Conservation (phyloP, 2,329 filamentous ascomycete genomes). For the Knufia fluminis region DNA sequence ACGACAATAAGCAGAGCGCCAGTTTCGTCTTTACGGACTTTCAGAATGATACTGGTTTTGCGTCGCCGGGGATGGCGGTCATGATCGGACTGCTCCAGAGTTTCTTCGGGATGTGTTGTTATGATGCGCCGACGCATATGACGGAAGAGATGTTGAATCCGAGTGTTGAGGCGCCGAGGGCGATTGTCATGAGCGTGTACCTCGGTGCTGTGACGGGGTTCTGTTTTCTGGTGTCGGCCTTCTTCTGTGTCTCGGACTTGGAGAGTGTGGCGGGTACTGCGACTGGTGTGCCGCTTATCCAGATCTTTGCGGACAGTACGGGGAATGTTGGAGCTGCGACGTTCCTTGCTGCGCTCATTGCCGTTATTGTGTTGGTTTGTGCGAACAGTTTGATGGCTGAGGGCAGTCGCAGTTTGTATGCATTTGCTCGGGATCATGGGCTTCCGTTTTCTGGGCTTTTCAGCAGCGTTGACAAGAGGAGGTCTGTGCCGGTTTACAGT, state of each 20-base stretch:
- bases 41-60: constrained; percentile 45
- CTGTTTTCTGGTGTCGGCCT: constrained; percentile 40
- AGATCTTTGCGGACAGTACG: constrained; percentile 45
- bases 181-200: constrained; percentile 38
- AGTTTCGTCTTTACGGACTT: constrained; percentile 48
- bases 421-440: constrained; percentile 43
- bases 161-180: constrained; percentile 38
- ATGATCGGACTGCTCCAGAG: constrained; percentile 47
- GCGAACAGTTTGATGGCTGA: constrained; percentile 27
- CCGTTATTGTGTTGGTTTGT: constrained; percentile 39
- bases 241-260: constrained; percentile 46
- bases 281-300: constrained; percentile 43
- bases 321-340: constrained; percentile 37
- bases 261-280: constrained; percentile 35
- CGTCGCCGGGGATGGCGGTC: constrained; percentile 41
- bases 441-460: constrained; percentile 37
- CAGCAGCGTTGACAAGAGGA: constrained; percentile 30
- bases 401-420: constrained; percentile 15
- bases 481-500: constrained; percentile 39
- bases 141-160: constrained; percentile 47
- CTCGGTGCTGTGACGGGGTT: constrained; percentile 40
- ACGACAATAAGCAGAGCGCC: constrained; percentile 45
- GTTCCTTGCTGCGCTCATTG: constrained; percentile 37
- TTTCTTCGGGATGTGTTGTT: constrained; percentile 22
- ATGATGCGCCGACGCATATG: constrained; percentile 45